These are phyloP conservation scores for Esteya vermicola DNA, from an alignment of 2,329 filamentous ascomycete genomes.

Conservation along the genomic window DNA sequence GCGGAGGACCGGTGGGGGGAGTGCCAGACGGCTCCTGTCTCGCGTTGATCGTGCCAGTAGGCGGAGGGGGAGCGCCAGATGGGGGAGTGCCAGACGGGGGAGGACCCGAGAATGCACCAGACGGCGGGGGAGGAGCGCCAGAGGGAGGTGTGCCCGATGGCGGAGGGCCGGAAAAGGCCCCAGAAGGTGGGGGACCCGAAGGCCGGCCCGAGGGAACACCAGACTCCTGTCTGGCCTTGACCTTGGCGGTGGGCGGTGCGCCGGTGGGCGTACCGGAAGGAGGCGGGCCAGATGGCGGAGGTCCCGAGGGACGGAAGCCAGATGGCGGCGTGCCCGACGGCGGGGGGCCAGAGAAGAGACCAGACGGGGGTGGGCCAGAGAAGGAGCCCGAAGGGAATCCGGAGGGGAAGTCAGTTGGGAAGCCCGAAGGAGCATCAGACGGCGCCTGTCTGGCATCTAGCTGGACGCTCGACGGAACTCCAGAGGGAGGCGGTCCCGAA, in stretches of 20 bases:
- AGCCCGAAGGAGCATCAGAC: background rate
- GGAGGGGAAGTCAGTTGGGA: background rate
- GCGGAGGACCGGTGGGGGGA: too few relatives aligned
- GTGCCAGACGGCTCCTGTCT: background rate
- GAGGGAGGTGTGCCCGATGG: background rate
- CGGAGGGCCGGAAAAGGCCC: background rate
- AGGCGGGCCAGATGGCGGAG: background rate
- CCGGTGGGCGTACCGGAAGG: background rate
- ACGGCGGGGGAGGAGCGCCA: background rate
- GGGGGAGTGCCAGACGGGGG: background rate
- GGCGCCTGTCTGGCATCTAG: background rate
- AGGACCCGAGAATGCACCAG: too few relatives aligned
- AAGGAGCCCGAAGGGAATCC: background rate
- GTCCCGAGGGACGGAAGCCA: background rate
- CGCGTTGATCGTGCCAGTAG: background rate
- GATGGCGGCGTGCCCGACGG: background rate
- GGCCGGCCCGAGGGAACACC: background rate
- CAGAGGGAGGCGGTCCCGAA: background rate
- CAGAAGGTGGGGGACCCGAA: background rate
- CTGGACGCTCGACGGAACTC: background rate
- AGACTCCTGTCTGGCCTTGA: background rate
- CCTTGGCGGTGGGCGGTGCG: too few relatives aligned
- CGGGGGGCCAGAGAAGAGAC: background rate
- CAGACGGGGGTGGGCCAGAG: too few relatives aligned
- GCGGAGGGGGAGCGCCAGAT: background rate